These are phyloP conservation scores for Metschnikowia gelsemii DNA, from an alignment of 805 yeast species.

Conservation along the genomic window DNA sequence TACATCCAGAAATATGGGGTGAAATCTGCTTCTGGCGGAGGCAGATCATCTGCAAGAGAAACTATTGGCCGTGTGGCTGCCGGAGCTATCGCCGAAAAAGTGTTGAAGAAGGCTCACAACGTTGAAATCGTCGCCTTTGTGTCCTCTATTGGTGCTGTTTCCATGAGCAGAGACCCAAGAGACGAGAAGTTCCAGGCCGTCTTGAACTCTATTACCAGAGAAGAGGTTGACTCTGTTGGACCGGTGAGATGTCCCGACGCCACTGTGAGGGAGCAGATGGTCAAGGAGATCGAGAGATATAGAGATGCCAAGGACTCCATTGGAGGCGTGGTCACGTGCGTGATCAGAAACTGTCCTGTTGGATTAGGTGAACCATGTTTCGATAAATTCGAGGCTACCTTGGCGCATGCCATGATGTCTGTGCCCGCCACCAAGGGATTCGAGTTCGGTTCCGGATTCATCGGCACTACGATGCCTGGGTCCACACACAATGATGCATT, in stretches of 20 bases:
- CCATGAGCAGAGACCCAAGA: constrained; percentile 72
- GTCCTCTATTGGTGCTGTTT: constrained; percentile 80
- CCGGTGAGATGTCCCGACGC: constrained; percentile 94
- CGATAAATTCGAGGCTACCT: constrained; percentile 90
- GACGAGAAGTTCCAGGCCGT: constrained; percentile 63
- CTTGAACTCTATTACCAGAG: constrained; percentile 78
- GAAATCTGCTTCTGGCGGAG: constrained; percentile 96
- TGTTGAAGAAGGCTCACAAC: constrained; percentile 67
- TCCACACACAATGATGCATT: constrained; percentile 93
- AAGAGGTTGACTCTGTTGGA: constrained; percentile 79
- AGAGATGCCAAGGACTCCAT: constrained; percentile 88
- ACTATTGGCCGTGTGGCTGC: constrained; percentile 99
- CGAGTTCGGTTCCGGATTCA: constrained; percentile 95
- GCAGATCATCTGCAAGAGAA: constrained; percentile 95
- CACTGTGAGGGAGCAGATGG: constrained; percentile 71
- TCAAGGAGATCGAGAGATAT: constrained; percentile 79
- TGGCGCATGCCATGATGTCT: constrained; percentile 98
- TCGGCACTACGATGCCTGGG: constrained; percentile 87
- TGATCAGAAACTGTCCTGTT: constrained; percentile 85
- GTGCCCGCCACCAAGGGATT: constrained; percentile 98
- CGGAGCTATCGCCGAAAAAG: constrained; percentile 96
- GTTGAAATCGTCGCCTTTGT: constrained; percentile 97
- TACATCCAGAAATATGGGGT: constrained; percentile 86
- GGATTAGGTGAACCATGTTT: constrained; percentile 99
- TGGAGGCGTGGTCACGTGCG: constrained; percentile 98